Base-by-base conservation (phyloP, 140 eudicot species). In the Bidens hawaiensis region DNA sequence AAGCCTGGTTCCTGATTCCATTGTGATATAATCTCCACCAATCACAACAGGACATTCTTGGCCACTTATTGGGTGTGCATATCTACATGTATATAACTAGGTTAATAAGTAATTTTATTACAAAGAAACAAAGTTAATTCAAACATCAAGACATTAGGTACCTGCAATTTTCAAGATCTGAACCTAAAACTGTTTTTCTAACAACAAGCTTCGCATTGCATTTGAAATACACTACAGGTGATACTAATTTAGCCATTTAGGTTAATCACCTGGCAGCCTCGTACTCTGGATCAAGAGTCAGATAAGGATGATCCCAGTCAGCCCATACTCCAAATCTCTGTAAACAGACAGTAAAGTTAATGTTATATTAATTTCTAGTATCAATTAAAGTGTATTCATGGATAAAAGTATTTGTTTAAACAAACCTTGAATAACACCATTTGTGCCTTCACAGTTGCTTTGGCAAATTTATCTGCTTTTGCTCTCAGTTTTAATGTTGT, bases 321-420 rank as follows among this genome's bases (percentile, higher is more conserved):
- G 80, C 99, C 99, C 99, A 93, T 48, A 93, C 84, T 78, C 99
- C 99, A 68, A 69, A 88, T 33, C 99, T 79, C 95, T 90, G 87
- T 60, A 22, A 23, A 49, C 62, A 75, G n/a, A 57, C 22, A 55
- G 33, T 23, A 68, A 6, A 18, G 14, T 30, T 30, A 30, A 30
- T 30, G 34, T 61, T 14, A 8, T 30, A 31, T 1, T 18, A 14
- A 57, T 71, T 15, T 11, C 0, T 46, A 54, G 28, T 54, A 27
- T 2, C 62, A 26, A 48, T 8, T 60, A 41, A 17, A 28, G 36
- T 9, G 28, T 48, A 36, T 24, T 50, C 9, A 12, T 17, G 56
- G 34, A 30, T 55, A 31, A 28, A 46, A 19, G 40, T 11, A 24
- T 38, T 33, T 28, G 46, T 41, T 31, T 8, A 45, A 48, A 65